A percentile compares a stretch with the other conserved stretches of the same genome.
Conservation (phyloP, 2,329 filamentous ascomycete species). For the Claviceps arundinis region DNA sequence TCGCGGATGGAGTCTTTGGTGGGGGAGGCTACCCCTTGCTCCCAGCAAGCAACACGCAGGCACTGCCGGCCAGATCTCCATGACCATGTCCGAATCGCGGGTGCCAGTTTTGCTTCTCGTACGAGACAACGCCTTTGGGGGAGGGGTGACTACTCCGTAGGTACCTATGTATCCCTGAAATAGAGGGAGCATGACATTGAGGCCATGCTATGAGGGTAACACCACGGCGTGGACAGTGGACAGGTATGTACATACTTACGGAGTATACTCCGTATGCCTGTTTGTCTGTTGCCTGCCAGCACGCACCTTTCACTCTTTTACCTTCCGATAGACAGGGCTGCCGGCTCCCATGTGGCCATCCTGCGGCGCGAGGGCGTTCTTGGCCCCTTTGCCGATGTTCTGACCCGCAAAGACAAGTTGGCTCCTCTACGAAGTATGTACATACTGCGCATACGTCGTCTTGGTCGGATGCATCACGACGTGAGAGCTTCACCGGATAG, state of each 20-base stretch:
- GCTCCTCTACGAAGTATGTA: background rate
- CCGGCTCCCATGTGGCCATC: slow-evolving; percentile 1
- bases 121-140: slow-evolving; percentile 1
- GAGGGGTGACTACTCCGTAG: background rate
- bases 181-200: background rate
- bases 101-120: slow-evolving; percentile 3
- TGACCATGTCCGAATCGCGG: slow-evolving; percentile 2
- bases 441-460: background rate
- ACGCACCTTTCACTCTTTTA: background rate
- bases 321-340: slow-evolving; percentile 1
- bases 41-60: background rate
- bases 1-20: no score
- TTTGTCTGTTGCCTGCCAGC: background rate
- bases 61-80: background rate
- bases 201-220: background rate
- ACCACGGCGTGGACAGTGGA: background rate
- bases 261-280: background rate
- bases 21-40: no score
- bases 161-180: background rate
- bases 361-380: background rate
- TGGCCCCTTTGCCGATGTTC: background rate
- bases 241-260: no score
- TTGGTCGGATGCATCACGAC: background rate
- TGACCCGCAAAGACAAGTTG: background rate
- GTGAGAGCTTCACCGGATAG: background rate